Evolutionary conservation across 495 filamentous ascomycete species (phyloP).

Genomic region (Aspergillus bridgeri): DNA sequence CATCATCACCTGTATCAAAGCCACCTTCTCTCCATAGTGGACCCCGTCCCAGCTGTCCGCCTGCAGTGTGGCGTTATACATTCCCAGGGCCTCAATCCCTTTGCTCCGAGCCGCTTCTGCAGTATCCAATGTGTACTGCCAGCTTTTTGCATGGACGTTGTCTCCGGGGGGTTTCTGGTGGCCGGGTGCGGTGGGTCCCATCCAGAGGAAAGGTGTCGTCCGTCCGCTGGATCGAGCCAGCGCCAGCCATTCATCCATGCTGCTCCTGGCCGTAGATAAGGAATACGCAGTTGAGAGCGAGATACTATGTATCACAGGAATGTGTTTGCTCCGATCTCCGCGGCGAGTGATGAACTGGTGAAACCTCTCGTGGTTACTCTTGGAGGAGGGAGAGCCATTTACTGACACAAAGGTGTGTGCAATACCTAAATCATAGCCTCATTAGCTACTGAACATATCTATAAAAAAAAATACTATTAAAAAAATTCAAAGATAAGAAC

Average conservation of each 20-base stretch:
- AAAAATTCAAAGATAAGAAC: background rate
- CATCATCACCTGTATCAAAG: constrained; percentile 51
- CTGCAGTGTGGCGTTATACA: constrained; percentile 50
- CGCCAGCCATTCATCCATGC: constrained; percentile 46
- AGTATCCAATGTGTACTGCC: constrained; percentile 42
- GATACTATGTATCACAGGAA: constrained; percentile 44
- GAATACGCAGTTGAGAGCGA: constrained; percentile 35
- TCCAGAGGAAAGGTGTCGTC: constrained; percentile 45
- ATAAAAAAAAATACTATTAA: background rate
- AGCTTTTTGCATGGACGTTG: constrained; percentile 37
- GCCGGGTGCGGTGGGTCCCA: constrained; percentile 47
- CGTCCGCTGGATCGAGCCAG: constrained; percentile 33
- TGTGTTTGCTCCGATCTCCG: constrained; percentile 33
- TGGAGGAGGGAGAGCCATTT: constrained; percentile 30
- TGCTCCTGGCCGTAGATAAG: constrained; percentile 27
- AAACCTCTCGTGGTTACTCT: constrained; percentile 21
- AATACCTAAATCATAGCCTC: constrained; percentile 24
- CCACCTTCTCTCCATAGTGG: constrained; percentile 42
- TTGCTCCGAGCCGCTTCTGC: constrained; percentile 30
- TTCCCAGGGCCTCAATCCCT: constrained; percentile 41
- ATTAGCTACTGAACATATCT: constrained; percentile 6
- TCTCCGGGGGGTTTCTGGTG: constrained; percentile 31
- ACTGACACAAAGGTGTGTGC: constrained; percentile 39
- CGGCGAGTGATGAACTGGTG: constrained; percentile 23
- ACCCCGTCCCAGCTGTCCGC: constrained; percentile 41